A percentile compares a stretch with the other conserved stretches of the same genome.
Conservation (phyloP, 1,284 basidiomycete species). For the Ceratobasidium sp. region DNA sequence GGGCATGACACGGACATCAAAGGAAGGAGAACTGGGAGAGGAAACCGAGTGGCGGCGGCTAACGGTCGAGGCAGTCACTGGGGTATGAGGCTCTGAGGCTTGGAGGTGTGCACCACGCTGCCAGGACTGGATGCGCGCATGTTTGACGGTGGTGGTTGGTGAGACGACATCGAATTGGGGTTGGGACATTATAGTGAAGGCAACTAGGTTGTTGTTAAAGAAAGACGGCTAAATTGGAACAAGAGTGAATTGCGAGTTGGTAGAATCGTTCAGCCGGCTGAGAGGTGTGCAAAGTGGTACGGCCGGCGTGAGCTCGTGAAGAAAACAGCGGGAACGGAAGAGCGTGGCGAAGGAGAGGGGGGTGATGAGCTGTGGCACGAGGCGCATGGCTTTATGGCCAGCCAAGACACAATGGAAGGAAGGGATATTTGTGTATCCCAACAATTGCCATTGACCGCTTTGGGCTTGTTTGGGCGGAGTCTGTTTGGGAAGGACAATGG, state of each 20-base stretch:
- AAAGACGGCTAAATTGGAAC: neutral
- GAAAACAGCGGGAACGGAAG: neutral
- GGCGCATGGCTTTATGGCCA: constrained; percentile 39
- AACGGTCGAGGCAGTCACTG: constrained; percentile 3
- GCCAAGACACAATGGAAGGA: constrained; percentile 23
- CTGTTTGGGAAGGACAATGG: constrained; percentile 26
- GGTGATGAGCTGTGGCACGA: constrained; percentile 17
- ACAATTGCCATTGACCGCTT: neutral
- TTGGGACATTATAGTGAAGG: constrained; percentile 14
- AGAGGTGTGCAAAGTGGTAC: constrained; percentile 19
- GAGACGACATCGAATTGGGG: constrained; percentile 30
- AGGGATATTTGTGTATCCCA: neutral
- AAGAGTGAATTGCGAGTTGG: neutral
- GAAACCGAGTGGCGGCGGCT: neutral
- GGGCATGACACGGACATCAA: constrained; percentile 36
- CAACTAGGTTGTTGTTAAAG: neutral
- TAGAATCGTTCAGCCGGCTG: constrained; percentile 41
- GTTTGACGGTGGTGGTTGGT: constrained; percentile 13
- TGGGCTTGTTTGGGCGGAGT: constrained; percentile 29
- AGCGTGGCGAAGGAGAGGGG: constrained; percentile 7
- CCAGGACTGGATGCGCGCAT: constrained; percentile 35
- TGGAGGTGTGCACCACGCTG: constrained; percentile 25
- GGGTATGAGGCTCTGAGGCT: constrained; percentile 19
- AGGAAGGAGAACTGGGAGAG: constrained; percentile 8
- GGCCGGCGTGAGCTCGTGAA: constrained; percentile 42